phyloP scores from a whole-genome alignment of 345 rosid species.

The Ceriops decandra region DNA sequence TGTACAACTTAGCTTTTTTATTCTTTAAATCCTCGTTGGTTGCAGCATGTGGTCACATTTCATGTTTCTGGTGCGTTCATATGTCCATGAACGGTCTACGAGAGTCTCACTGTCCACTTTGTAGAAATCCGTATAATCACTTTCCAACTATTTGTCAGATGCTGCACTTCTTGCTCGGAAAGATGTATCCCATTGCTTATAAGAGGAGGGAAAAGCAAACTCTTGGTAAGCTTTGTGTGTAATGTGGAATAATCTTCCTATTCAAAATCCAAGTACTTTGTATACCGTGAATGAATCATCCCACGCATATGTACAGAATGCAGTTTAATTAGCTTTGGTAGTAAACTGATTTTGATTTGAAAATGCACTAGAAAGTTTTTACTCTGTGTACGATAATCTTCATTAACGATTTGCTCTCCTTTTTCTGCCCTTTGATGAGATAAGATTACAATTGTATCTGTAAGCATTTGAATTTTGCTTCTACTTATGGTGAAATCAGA shows the following conservation, averaged over 20 bases:
- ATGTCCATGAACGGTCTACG: slow-evolving; percentile 42
- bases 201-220: slow-evolving; percentile 50
- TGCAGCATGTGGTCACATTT: slow-evolving; percentile 83
- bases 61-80: slow-evolving; percentile 94
- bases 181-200: slow-evolving; percentile 60
- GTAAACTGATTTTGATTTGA: no score
- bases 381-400: no score
- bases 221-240: slow-evolving; percentile 38
- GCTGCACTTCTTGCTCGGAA: slow-evolving; percentile 61
- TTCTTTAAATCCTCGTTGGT: not conserved
- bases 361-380: no score
- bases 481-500: not conserved
- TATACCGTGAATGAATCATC: no score
- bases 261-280: not conserved
- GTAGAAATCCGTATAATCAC: slow-evolving; percentile 59
- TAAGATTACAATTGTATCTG: not conserved
- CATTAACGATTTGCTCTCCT: not conserved
- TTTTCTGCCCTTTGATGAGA: not conserved
- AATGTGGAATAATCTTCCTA: not conserved
- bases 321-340: no score
- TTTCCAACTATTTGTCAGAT: slow-evolving; percentile 58
- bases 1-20: not conserved
- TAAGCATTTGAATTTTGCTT: not conserved
- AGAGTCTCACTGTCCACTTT: slow-evolving; percentile 64
- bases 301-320: no score